Evolutionary conservation across 163 green algal species (phyloP).

Genomic region (Chlorella variabilis): DNA sequence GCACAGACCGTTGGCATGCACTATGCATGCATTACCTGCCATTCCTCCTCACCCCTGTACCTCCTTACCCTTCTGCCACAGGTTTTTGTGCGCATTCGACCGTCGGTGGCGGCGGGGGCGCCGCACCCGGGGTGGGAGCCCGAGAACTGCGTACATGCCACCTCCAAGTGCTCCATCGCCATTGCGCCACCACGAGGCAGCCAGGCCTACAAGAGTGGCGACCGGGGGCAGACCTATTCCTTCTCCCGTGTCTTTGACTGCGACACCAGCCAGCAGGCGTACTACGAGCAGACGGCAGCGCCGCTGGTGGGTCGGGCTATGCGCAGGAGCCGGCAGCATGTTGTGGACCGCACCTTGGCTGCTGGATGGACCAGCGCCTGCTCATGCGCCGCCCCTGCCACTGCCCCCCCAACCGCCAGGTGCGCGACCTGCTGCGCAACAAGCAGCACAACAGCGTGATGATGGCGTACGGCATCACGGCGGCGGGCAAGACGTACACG

Average conservation of each 20-base stretch:
- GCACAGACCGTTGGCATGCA: too few relatives aligned
- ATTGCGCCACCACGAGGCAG: conserved; percentile 43
- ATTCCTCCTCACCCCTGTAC: too few relatives aligned
- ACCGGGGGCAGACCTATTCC: conserved; percentile 65
- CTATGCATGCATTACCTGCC: too few relatives aligned
- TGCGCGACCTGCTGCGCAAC: conserved; percentile 60
- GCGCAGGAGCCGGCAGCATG: too few relatives aligned
- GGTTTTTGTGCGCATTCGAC: conserved; percentile 53
- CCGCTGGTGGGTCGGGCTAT: conserved; percentile 51
- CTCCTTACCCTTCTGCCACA: too few relatives aligned
- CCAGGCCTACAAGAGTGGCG: conserved; percentile 58
- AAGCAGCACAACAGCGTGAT: conserved; percentile 62
- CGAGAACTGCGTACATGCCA: conserved; percentile 55
- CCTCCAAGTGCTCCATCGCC: conserved; percentile 31
- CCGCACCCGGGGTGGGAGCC: conserved; percentile 20
- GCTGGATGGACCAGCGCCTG: not conserved
- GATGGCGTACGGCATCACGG: conserved; percentile 87
- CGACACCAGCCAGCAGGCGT: conserved; percentile 60
- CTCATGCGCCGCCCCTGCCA: not conserved
- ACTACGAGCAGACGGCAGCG: conserved; percentile 56
- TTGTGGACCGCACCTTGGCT: too few relatives aligned
- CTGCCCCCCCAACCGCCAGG: conserved; percentile 33
- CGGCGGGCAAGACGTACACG: conserved; percentile 83
- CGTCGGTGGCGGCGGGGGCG: conserved; percentile 26
- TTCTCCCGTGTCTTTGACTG: conserved; percentile 71